These are phyloP conservation scores for Bipolaris sorokiniana DNA, from an alignment of 2,329 filamentous ascomycete genomes.

Conservation along the genomic window DNA sequence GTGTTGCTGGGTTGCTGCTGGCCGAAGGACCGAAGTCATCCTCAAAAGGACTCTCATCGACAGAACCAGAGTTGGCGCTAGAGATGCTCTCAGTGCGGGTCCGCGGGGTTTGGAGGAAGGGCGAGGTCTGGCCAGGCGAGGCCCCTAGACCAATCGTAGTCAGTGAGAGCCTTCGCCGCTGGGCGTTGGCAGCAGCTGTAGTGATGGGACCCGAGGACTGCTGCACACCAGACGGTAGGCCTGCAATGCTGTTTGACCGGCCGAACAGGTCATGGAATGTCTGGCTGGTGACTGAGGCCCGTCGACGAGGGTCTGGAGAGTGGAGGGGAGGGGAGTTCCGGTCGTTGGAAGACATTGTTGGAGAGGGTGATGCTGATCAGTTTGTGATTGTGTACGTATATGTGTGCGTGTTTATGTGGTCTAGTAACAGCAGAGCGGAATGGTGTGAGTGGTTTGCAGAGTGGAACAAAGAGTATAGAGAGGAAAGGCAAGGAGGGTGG, in stretches of 20 bases:
- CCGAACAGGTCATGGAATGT: slow-evolving; percentile 58
- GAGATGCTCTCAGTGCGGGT: slow-evolving; percentile 56
- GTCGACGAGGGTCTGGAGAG: slow-evolving; percentile 49
- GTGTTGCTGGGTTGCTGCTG: slow-evolving; percentile 68
- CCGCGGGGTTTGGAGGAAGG: slow-evolving; percentile 49
- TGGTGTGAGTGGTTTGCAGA: not conserved
- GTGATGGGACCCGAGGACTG: slow-evolving; percentile 55
- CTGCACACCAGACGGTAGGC: slow-evolving; percentile 36
- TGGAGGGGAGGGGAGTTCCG: slow-evolving; percentile 50
- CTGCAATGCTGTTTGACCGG: slow-evolving; percentile 44
- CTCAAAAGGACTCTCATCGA: slow-evolving; percentile 59
- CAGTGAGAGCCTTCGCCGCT: slow-evolving; percentile 57
- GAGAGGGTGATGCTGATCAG: slow-evolving; percentile 5
- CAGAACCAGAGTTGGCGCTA: slow-evolving; percentile 54
- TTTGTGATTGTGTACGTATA: slow-evolving; percentile 2
- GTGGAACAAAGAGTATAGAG: slow-evolving; percentile 14
- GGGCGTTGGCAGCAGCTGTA: slow-evolving; percentile 56
- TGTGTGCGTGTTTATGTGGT: slow-evolving; percentile 19
- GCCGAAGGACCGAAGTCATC: slow-evolving; percentile 63
- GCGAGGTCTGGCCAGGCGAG: slow-evolving; percentile 52
- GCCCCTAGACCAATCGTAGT: slow-evolving; percentile 57
- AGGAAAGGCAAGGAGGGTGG: slow-evolving; percentile 23
- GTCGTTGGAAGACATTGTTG: slow-evolving; percentile 47
- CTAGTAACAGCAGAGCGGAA: not conserved
- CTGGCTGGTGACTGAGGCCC: slow-evolving; percentile 56